phyloP scores from a whole-genome alignment of 1,139 yeast genomes.

The Pichia sp. region DNA sequence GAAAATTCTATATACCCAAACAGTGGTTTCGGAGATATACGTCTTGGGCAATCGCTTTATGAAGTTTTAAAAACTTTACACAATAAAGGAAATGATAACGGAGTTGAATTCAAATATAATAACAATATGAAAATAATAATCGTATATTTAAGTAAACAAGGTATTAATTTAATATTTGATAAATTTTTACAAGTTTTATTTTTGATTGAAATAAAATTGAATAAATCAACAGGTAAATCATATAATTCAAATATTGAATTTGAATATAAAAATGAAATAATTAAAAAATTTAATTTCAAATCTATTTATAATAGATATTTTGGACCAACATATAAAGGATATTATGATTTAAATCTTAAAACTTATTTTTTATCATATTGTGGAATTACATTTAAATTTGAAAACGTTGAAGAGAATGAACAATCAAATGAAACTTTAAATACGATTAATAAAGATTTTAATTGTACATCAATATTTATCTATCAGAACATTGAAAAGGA shows the following conservation, averaged over 20 bases:
- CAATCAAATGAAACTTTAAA: constrained; percentile 26
- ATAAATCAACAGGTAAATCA: neutral
- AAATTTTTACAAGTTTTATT: constrained; percentile 37
- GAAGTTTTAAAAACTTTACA: constrained; percentile 17
- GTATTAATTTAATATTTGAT: constrained; percentile 37
- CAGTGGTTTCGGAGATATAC: constrained; percentile 4
- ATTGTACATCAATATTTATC: constrained; percentile 35
- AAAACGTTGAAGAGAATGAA: constrained; percentile 18
- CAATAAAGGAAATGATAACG: constrained; percentile 13
- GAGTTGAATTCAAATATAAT: constrained; percentile 28
- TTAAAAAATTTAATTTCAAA: constrained; percentile 32
- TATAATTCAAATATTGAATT: constrained; percentile 1
- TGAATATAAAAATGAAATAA: constrained; percentile 18
- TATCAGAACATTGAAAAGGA: constrained; percentile 28
- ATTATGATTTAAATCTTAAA: constrained; percentile 8
- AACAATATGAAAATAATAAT: neutral
- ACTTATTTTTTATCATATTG: constrained; percentile 46
- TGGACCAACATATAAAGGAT: constrained; percentile 62
- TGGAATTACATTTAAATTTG: constrained; percentile 46
- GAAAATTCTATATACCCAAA: constrained; percentile 6
- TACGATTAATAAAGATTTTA: constrained; percentile 33
- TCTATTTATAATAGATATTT: constrained; percentile 49
- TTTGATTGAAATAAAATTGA: constrained; percentile 39
- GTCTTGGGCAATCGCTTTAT: constrained; percentile 19
- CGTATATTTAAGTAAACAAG: constrained; percentile 19